Evolutionary conservation across 2,329 filamentous ascomycete species (phyloP).

Genomic region (Sporothrix sp.): DNA sequence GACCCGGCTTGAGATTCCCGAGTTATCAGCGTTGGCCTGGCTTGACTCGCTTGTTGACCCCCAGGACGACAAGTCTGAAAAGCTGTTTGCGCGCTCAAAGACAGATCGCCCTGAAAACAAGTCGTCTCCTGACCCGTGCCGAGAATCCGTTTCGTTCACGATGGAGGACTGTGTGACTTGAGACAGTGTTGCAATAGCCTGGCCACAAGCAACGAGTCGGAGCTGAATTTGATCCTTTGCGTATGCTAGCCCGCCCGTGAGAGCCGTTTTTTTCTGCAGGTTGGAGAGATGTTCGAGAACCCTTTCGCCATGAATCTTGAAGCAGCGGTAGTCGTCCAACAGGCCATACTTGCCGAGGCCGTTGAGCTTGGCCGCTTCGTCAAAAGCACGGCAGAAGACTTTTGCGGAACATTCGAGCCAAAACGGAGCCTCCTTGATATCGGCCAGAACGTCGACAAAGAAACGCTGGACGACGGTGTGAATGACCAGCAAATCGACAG

Average conservation of each 20-base stretch:
- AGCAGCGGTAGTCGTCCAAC: conserved; percentile 43
- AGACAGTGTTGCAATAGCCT: conserved; percentile 34
- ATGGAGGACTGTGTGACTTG: conserved; percentile 31
- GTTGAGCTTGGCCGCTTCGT: conserved; percentile 35
- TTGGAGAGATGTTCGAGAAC: conserved; percentile 35
- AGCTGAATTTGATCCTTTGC: conserved; percentile 27
- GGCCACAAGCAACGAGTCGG: conserved; percentile 30
- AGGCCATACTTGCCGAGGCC: conserved; percentile 33
- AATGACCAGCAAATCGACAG: conserved; percentile 39
- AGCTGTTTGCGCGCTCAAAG: conserved; percentile 40
- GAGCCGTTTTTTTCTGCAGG: conserved; percentile 24
- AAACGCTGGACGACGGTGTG: conserved; percentile 45
- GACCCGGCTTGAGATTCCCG: background rate
- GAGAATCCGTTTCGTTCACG: conserved; percentile 18
- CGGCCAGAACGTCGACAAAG: conserved; percentile 37
- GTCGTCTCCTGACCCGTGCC: conserved; percentile 14
- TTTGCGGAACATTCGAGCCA: conserved; percentile 41
- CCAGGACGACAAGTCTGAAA: conserved; percentile 38
- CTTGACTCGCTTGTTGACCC: conserved; percentile 28
- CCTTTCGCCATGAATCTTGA: conserved; percentile 40
- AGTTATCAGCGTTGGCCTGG: conserved; percentile 21
- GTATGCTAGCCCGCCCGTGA: conserved; percentile 19
- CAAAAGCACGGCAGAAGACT: conserved; percentile 41
- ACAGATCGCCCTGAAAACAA: conserved; percentile 33
- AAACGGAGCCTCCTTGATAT: conserved; percentile 31